Base-by-base conservation (phyloP, 306 rosid species). In the Herpetospermum pedunculosum region DNA sequence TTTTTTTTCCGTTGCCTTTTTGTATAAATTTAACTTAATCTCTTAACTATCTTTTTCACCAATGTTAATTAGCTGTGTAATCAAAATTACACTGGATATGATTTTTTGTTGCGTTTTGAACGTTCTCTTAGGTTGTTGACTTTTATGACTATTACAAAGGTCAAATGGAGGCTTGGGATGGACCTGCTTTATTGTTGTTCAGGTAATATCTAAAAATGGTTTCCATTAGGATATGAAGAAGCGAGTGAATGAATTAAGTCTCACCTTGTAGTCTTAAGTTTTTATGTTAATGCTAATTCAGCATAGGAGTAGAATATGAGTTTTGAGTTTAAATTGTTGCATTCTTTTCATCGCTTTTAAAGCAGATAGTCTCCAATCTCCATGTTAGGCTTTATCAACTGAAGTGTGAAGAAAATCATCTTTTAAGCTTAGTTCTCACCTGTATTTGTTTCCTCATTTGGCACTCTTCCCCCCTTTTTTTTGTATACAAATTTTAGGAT, bases 151-250 rank as follows among this genome's bases (percentile, higher is more conserved):
- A 89, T 86, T 94, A 94, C 91, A 91, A 94, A 85, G 99, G 99
- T 87, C 99, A 94, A 86, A 94, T 94, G 99, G 99, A 94, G 83
- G 88, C 99, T 76, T 94, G 99, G 99, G 99, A 94, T 82, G 99
- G 99, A 82, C 99, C 99, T 18, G 99, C 99, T 80, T 85, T 94
- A 77, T 92, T 94, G 63, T 86, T 94, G 83, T 94, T 94, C 92
- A 91, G 98, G 98, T 94, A 83, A 77, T 34, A 32, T 50, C 54
- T 78, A 49, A 58, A 26, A 54, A 58, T 3, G 12, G 48, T 44
- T 19, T 23, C 48, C 50, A 21, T 54, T 37, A 50, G 29, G 18
- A 37, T 64, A 23, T 13, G 19, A 21, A 64, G 70, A 11, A 64
- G 29, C 10, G 32, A 64, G 48, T 19, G 46, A 19, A 64, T 37